These are phyloP conservation scores for barrel medic (Medicago truncatula) DNA, from an alignment of 306 rosid species.

Conservation along the genomic window DNA sequence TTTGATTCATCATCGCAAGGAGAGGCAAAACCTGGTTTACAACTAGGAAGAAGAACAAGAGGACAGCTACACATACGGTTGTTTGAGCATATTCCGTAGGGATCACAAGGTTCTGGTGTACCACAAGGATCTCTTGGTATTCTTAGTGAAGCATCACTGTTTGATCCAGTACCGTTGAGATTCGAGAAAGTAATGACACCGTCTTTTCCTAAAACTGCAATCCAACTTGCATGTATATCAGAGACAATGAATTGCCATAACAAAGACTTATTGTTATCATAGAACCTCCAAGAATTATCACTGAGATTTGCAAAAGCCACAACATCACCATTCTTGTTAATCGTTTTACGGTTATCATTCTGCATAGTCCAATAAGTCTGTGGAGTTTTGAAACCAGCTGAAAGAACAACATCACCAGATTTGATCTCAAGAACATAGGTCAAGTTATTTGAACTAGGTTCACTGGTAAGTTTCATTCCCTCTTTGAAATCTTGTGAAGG, in stretches of 20 bases:
- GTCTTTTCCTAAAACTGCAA: conserved; percentile 70
- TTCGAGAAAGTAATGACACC: conserved; percentile 70
- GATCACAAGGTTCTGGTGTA: conserved; percentile 76
- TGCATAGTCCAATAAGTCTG: no score
- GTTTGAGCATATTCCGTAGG: conserved; percentile 59
- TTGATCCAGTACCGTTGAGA: conserved; percentile 48
- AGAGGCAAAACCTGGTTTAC: conserved; percentile 62
- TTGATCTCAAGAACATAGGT: no score
- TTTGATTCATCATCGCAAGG: conserved; percentile 54
- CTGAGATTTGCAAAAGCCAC: neutral
- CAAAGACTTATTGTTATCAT: conserved; percentile 43
- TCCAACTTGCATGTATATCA: conserved; percentile 62
- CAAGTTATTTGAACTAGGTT: no score
- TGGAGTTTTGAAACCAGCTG: no score
- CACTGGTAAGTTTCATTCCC: no score
- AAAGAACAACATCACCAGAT: no score
- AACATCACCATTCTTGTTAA: neutral
- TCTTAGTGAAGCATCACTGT: conserved; percentile 41
- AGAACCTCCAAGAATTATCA: neutral
- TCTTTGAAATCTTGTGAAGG: neutral
- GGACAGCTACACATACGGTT: conserved; percentile 71
- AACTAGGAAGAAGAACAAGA: conserved; percentile 47
- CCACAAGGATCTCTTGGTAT: conserved; percentile 70
- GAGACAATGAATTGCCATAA: conserved; percentile 72
- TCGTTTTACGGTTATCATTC: no score